phyloP scores from a whole-genome alignment of 2,329 filamentous ascomycete genomes.

The Bertia moriformis region DNA sequence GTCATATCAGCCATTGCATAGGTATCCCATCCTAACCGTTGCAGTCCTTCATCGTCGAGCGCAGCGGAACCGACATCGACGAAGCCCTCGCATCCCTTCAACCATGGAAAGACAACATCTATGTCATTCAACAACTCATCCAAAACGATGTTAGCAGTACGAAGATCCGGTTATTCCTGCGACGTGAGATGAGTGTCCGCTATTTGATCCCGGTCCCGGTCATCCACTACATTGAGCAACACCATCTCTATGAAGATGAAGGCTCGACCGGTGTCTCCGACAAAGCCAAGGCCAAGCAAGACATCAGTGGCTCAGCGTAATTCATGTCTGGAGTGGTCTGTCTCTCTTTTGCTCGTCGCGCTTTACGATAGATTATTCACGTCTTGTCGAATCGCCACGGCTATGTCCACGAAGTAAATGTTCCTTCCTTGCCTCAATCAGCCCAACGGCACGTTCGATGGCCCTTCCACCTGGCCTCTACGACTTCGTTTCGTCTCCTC shows the following conservation, averaged over 20 bases:
- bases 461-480: too few relatives aligned
- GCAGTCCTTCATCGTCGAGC: conserved; percentile 35
- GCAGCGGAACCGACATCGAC: conserved; percentile 49
- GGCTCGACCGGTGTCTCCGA: not conserved
- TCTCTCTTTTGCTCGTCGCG: too few relatives aligned
- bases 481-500: too few relatives aligned
- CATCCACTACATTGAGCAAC: conserved; percentile 58
- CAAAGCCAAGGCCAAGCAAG: not conserved
- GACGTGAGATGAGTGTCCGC: conserved; percentile 40
- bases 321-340: too few relatives aligned
- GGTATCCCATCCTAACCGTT: not conserved
- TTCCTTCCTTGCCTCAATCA: too few relatives aligned
- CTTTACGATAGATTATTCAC: too few relatives aligned
- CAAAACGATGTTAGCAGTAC: conserved; percentile 45
- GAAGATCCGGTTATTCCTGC: conserved; percentile 11
- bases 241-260: conserved; percentile 45
- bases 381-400: too few relatives aligned
- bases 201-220: conserved; percentile 63
- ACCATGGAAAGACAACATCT: conserved; percentile 47
- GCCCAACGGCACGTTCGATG: too few relatives aligned
- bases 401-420: too few relatives aligned
- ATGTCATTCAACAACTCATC: conserved; percentile 49
- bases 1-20: not conserved
- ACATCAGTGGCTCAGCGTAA: not conserved
- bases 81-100: conserved; percentile 46